Evolutionary conservation across 768 basidiomycete species (phyloP), one percentile per base, ranked within the genome.

Genomic region (Cystobasidiopsis lactophilus): DNA sequence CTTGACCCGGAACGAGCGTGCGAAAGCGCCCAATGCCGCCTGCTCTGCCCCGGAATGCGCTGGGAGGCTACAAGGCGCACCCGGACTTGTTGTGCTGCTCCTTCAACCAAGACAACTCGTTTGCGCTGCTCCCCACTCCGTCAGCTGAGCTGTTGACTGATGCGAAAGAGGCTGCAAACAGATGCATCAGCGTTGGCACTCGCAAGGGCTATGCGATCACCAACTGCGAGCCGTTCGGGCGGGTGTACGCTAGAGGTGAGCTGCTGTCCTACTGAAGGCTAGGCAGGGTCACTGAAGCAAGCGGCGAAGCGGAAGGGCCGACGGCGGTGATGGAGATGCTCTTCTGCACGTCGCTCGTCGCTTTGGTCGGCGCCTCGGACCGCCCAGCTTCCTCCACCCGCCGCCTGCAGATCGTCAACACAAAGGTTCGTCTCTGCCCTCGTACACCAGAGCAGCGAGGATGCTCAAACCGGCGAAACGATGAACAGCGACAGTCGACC

Each of bases 261-360:
- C 74, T 47, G 37, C 19, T 38, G 40, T 11, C 29, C 53, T 52
- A 7, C 40, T 41, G 29, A 33, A n/a, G 38, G 30, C 9, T 40
- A 16, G n/a, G 23, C 7, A 5, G 37, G 35, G 19, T 33, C 7
- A 39, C 9, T 9, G 11, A 10, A 43, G n/a, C 5, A 24, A 11
- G 3, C 16, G 29, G 29, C 56, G n/a, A n/a, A 85, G 91, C 82
- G 61, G 88, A 95, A 54, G 89, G 91, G 7, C 85, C 91, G 2
- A 76, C 83, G 18, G 86, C 88, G 23, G 93, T 93, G 57, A 91
- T 95, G 16, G 93, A 98, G 68, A 98, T 98, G 93, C 73, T 98
- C 54, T 98, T 98, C 71, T 95, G 89, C 69, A 98, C 93, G 4
- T 93, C 88, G 21, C 76, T 98, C 57, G 85, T 98, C 44, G 93